phyloP scores from a whole-genome alignment of 805 yeast genomes.

The Candida stauntonica region DNA sequence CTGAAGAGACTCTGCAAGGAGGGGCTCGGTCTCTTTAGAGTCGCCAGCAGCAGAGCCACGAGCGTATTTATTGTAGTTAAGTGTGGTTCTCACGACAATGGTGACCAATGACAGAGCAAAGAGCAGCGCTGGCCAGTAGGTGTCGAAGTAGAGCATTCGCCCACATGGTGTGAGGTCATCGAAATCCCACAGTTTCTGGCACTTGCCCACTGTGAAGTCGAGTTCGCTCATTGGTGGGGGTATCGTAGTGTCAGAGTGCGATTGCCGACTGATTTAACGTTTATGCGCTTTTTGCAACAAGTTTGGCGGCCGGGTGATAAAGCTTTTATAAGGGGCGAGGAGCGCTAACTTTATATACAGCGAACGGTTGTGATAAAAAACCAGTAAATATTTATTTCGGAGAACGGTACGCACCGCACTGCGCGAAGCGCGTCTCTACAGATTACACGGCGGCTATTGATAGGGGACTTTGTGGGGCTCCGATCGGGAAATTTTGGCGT shows the following conservation, averaged over 20 bases:
- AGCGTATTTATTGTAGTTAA: slow-evolving; percentile 8
- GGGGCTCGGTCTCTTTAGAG: slow-evolving; percentile 18
- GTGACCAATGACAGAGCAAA: slow-evolving; percentile 24
- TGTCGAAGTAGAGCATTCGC: slow-evolving; percentile 37
- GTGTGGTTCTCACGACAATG: slow-evolving; percentile 7
- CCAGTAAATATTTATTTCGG: not conserved
- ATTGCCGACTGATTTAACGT: no score
- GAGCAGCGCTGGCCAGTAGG: slow-evolving; percentile 32
- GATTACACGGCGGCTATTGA: no score
- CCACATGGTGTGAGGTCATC: slow-evolving; percentile 59
- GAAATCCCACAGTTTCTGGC: slow-evolving; percentile 42
- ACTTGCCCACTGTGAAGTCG: slow-evolving; percentile 8
- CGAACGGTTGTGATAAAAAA: not conserved
- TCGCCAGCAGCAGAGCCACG: not conserved
- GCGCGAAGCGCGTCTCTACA: no score
- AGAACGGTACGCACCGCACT: not conserved
- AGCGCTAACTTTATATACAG: not conserved
- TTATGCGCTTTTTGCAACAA: no score
- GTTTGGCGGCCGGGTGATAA: no score
- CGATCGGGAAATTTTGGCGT: no score
- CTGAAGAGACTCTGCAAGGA: slow-evolving; percentile 6
- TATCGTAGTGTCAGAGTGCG: no score
- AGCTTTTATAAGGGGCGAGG: not conserved
- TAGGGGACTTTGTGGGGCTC: no score
- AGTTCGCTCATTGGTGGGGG: slow-evolving; percentile 6